Evolutionary conservation across 352 stramenopile species (phyloP), one percentile per base, ranked within the genome.

Genomic region (Pythium sukuiense): DNA sequence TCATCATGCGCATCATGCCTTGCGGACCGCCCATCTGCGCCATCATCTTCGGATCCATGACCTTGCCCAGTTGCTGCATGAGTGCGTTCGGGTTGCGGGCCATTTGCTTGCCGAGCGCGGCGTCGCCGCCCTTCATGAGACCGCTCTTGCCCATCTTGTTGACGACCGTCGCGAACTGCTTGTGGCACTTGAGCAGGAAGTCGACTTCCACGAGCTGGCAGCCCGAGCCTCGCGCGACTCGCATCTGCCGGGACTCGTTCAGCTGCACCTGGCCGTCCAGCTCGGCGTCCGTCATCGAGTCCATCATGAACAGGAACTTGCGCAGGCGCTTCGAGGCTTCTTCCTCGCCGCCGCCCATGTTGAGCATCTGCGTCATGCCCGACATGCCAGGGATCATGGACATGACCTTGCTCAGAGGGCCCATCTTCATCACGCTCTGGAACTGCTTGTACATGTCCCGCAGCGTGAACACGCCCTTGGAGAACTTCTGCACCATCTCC

Each of bases 401-500:
- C 96, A 99, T 99, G 48, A 99, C 87, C 73, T 99, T 99, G 58
- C 89, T 92, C 11, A 99, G 74, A 13, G 96, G 94, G 0, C 97
- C 97, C 83, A 99, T 95, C 77, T 99, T 99, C 87, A 99, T 98
- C 13, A 99, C 93, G 49, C 89, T 92, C 76, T 99, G 81, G 59
- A 99, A 98, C 79, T 99, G 97, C 74, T 98, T 98, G 87, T 99
- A 99, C 88, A 99, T 97, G 73, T 99, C 97, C 5, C 97, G 85
- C 58, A 99, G 79, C 43, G 97, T 99, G 75, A 99, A 99, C 67
- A 90, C 83, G 39, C 88, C 88, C 83, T 99, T 98, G 76, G 97
- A 92, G 59, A 98, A 93, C 74, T 95, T 95, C 69, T 99, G 87
- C 71, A 98, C 95, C 70, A 99, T 94, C 75, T 99, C 96, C 73